Evolutionary conservation across 2,329 filamentous ascomycete species (phyloP).

Genomic region (Penicillium digitatum): DNA sequence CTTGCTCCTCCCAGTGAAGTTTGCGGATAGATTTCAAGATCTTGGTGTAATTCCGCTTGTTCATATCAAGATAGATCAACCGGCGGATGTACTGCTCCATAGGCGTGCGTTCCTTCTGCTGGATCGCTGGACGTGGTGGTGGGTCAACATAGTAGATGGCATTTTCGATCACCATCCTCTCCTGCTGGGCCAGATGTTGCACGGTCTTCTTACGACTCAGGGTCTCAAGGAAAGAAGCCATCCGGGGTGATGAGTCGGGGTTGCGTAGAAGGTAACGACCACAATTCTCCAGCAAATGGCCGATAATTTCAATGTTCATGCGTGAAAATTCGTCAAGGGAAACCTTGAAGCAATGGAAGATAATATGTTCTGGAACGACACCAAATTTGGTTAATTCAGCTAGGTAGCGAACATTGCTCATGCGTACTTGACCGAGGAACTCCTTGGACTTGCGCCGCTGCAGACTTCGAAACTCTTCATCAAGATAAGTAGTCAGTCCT

Average conservation of each 20-base stretch:
- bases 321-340: constrained; percentile 95
- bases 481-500: constrained; percentile 83
- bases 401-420: constrained; percentile 94
- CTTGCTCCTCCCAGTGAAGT: constrained; percentile 93
- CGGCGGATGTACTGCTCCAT: constrained; percentile 91
- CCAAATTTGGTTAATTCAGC: constrained; percentile 97
- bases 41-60: constrained; percentile 88
- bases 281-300: constrained; percentile 92
- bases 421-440: constrained; percentile 87
- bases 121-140: constrained; percentile 85
- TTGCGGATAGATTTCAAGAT: constrained; percentile 91
- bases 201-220: constrained; percentile 93
- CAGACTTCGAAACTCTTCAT: constrained; percentile 93
- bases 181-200: constrained; percentile 90
- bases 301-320: constrained; percentile 99
- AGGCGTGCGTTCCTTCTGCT: constrained; percentile 92
- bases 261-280: constrained; percentile 90
- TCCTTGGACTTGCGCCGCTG: constrained; percentile 97
- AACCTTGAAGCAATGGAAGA: constrained; percentile 97
- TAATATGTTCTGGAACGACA: constrained; percentile 95
- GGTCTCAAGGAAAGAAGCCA: constrained; percentile 91
- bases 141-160: constrained; percentile 97
- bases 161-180: constrained; percentile 97
- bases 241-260: constrained; percentile 85
- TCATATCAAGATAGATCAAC: constrained; percentile 88